phyloP scores from a whole-genome alignment of 345 rosid genomes.

The Toxicodendron radicans region DNA sequence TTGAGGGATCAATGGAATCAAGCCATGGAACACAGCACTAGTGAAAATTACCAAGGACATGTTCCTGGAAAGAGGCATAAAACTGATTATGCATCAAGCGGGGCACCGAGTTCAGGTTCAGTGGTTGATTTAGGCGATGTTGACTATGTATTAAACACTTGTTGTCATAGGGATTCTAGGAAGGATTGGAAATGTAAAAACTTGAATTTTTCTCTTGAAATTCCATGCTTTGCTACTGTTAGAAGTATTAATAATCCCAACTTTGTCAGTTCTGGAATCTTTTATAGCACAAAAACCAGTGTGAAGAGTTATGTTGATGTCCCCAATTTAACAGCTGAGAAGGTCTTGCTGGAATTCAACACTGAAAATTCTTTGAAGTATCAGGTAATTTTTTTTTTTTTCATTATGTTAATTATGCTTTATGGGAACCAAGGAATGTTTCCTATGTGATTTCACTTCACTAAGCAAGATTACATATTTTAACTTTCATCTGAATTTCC shows the following conservation, averaged over 20 bases:
- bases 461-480: neutral
- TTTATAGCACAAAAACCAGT: constrained; percentile 35
- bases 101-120: constrained; percentile 18
- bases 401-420: neutral
- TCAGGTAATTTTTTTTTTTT: constrained; percentile 39
- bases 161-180: constrained; percentile 14
- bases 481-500: constrained; percentile 40
- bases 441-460: neutral
- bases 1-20: constrained; percentile 21
- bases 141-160: constrained; percentile 11
- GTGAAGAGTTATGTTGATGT: constrained; percentile 24
- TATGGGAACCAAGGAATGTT: neutral
- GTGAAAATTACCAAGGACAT: constrained; percentile 28
- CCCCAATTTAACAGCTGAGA: constrained; percentile 35
- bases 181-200: constrained; percentile 17
- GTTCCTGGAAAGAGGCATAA: constrained; percentile 54
- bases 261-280: constrained; percentile 38
- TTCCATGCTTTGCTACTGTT: constrained; percentile 55
- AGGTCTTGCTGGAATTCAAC: constrained; percentile 63
- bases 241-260: constrained; percentile 34
- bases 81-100: constrained; percentile 27
- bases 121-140: constrained; percentile 18
- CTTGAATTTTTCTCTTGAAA: constrained; percentile 31
- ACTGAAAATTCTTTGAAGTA: constrained; percentile 38
- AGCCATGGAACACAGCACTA: neutral